Base-by-base conservation (phyloP, 1,139 yeast species). In the Nadsonia commutata region DNA sequence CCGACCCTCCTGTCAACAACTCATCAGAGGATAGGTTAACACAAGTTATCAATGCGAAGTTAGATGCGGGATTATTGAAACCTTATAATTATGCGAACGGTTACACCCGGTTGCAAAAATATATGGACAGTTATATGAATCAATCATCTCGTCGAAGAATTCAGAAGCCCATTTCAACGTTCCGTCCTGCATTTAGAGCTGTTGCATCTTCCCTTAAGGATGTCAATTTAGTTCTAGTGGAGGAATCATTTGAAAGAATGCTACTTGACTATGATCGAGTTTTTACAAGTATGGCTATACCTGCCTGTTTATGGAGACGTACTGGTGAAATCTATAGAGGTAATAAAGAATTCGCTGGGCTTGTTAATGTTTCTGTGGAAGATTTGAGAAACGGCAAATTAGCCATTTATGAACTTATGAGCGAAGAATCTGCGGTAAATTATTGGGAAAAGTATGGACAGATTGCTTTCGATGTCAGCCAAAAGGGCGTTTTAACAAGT, bases 371-470 rank as follows among this genome's bases (percentile, higher is more conserved):
- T 13, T 74, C 78, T 39, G 85, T 93, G 2, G 96, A 88, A 57
- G 95, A 86, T 57, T 66, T 88, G 55, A 78, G 93, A 52, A 95
- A 88, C 58, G 97, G 97, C 18, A 83, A 81, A 55, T 65, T 86
- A 52, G 94, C 96, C 1, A 84, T 88, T 40, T 88, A 88, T 60
- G 96, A 88, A 62, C 66, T 88, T 49, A 83, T 88, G 95, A 80
- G 90, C 47, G 96, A 88, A 59, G 96, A 86, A 56, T 82, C 94
- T 57, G 94, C 95, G 7, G 97, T 90, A n/a, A 86, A 85, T 54
- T 88, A 86, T 58, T 88, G 97, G 97, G 97, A 88, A 58, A 86
- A 88, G 59, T 88, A 88, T 55, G 96, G 96, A 9, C 88, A 94
- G 8, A 84, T 88, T 57, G 96, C 97, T 2, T 88, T 88, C 62